phyloP scores from a whole-genome alignment of 768 basidiomycete genomes.

The Termitomyces sp. region DNA sequence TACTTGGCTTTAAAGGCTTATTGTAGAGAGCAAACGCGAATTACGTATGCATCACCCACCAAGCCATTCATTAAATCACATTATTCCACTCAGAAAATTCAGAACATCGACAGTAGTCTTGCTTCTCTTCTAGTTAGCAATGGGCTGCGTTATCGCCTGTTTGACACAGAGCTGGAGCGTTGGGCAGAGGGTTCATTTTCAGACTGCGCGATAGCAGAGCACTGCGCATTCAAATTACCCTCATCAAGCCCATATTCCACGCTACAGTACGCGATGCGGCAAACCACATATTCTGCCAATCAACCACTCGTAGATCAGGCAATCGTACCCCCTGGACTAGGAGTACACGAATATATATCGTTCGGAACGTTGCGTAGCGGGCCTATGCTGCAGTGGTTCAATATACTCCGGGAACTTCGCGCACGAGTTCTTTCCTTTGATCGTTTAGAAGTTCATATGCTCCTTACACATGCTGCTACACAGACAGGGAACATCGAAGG shows the following conservation, averaged over 20 bases:
- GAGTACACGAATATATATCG: slow-evolving; percentile 37
- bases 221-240: slow-evolving; percentile 26
- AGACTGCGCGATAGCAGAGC: slow-evolving; percentile 8
- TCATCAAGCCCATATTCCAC: slow-evolving; percentile 20
- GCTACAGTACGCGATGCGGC: slow-evolving; percentile 29
- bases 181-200: slow-evolving; percentile 14
- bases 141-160: slow-evolving; percentile 22
- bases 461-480: slow-evolving; percentile 37
- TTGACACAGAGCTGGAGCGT: slow-evolving; percentile 14
- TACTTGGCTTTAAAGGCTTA: slow-evolving; percentile 1
- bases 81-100: slow-evolving; percentile 17
- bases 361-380: slow-evolving; percentile 44
- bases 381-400: slow-evolving; percentile 40
- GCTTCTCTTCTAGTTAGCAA: slow-evolving; percentile 22
- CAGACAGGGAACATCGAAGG: slow-evolving; percentile 29
- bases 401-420: slow-evolving; percentile 41
- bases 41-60: slow-evolving; percentile 29
- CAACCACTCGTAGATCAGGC: slow-evolving; percentile 35
- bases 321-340: slow-evolving; percentile 32
- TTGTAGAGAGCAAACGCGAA: slow-evolving; percentile 12
- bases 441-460: slow-evolving; percentile 30
- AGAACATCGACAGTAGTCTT: slow-evolving; percentile 3
- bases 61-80: slow-evolving; percentile 27
- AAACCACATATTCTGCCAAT: slow-evolving; percentile 36
- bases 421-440: slow-evolving; percentile 32